Percentiles rank a stretch among this genome's conserved stretches.
These are phyloP conservation scores for Babesia sp. DNA, from an alignment of 169 alveolate species.

Conservation along the genomic window DNA sequence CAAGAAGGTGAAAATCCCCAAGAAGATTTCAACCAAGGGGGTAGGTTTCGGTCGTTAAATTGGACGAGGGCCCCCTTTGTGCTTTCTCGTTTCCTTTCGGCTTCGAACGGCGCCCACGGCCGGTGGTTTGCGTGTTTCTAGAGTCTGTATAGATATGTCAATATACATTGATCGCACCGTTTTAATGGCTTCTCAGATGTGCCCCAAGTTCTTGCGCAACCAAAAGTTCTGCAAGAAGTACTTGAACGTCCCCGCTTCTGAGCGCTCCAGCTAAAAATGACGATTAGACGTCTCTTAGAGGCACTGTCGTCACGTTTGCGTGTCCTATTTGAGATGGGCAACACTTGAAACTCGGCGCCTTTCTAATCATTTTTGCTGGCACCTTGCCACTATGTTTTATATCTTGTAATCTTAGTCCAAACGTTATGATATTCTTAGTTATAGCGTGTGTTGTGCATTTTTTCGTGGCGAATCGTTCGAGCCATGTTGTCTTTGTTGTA, in stretches of 20 bases:
- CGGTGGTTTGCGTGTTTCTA: background rate
- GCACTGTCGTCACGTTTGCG: background rate
- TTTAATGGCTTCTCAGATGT: constrained; percentile 77
- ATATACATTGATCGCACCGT: too few species aligned
- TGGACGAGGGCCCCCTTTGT: background rate
- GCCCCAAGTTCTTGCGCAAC: constrained; percentile 84
- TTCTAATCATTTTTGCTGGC: background rate
- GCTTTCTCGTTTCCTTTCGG: too few species aligned
- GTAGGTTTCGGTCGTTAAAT: constrained; percentile 63
- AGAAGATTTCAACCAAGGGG: constrained; percentile 82
- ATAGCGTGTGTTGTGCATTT: too few species aligned
- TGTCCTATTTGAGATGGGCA: background rate
- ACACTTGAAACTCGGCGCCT: background rate
- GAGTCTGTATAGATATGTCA: background rate
- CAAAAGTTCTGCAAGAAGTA: constrained; percentile 83
- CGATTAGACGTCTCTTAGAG: background rate
- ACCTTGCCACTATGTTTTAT: background rate
- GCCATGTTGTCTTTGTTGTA: too few species aligned
- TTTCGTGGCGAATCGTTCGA: too few species aligned
- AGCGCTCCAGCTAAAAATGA: constrained; percentile 2
- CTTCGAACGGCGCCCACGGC: background rate
- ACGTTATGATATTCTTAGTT: too few species aligned
- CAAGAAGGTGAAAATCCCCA: constrained; percentile 73
- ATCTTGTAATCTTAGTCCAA: too few species aligned
- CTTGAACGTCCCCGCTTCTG: constrained; percentile 53